Evolutionary conservation across 495 filamentous ascomycete genomes (phyloP), one percentile per base, ranked within the genome.

Genomic region (Hyaloscypha hepaticicola): DNA sequence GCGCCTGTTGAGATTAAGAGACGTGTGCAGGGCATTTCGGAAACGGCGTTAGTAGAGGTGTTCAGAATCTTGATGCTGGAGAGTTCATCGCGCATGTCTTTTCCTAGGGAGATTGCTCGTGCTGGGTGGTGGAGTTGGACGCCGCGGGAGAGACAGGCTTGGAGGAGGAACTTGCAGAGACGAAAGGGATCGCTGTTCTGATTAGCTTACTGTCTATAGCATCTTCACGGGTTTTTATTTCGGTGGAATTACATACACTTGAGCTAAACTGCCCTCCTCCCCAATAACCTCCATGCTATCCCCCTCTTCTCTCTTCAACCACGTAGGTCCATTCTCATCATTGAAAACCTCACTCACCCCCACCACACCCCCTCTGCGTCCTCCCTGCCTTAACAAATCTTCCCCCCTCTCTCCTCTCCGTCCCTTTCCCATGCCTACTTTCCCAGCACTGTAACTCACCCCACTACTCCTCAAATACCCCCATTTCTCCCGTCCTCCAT

Each of bases 91-190:
- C 70, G 67, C 31, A 72, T 65, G 63, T 88, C 80, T 21, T 77
- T 81, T 21, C 78, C 71, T 11, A 90, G 68, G 0, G 79, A 80
- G 3, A 83, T 72, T 0, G 85, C 84, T 57, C 73, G 79, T 6
- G 83, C 83, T 2, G 87, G 88, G 22, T 90, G 81, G 67, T 91
- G 88, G 1, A 93, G 73, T 24, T 79, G 76, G 9, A 90, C 89
- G 14, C 89, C 90, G 24, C 82, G 80, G 11, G 78, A 74, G 9
- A 80, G 49, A 58, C 84, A 86, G 56, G 81, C 72, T 25, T 79
- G 75, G 25, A 92, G 76, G 1, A 95, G 78, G 65, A 87, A 93
- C 24, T 80, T 75, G 57, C 84, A 90, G 11, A 93, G 74, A 52
- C 77, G 70, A 5, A 83, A 69, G 1, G 90, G 91, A 68, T 90